Base-by-base conservation (phyloP, 1,284 basidiomycete species). In the Melanopsichium pennsylvanicum region DNA sequence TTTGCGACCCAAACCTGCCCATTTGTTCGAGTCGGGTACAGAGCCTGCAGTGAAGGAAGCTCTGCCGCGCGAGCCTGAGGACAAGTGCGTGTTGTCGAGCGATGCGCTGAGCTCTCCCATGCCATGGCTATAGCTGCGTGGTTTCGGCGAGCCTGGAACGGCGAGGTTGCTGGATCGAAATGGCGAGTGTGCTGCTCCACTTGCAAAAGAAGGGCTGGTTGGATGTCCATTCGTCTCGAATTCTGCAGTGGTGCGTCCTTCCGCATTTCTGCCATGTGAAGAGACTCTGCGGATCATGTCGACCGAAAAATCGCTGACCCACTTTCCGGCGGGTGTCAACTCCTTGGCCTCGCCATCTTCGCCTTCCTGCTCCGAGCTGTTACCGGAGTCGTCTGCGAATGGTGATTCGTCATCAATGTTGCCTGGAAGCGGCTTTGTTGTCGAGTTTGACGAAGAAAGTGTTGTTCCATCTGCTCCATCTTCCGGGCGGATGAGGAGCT, bases 401-500 rank as follows among this genome's bases (percentile, higher is more conserved):
- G 64, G 57, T 19, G 42, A 43, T 9, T 72, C 63, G 15, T 56
- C 39, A 15, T 61, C 60, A 27, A 33, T 16, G 23, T 55, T 12
- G 27, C 6, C 35, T 7, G 39, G 42, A 7, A 62, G 48, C 16
- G 52, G 38, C 21, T 51, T 46, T 6, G 46, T 23, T 15, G 45
- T 50, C 22, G 29, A 13, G 22, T 33, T 68, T 31, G 41, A 32
- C 25, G 52, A 39, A 13, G 37, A 34, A 8, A 25, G 13, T 6
- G 59, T 21, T 1, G 38, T 27, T 3, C 26, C 26, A 5, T 26
- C 27, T 10, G 29, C 11, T 15, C 66, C 60, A 19, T 54, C 57
- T 15, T 69, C 70, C 6, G 62, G 52, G 3, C 69, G 71, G 13
- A 69, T 37, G 18, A 86, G 80, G 8, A 86, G 81, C 43, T 83